Evolutionary conservation across 2,329 filamentous ascomycete genomes (phyloP).

Genomic region (Fusarium caatingaense): DNA sequence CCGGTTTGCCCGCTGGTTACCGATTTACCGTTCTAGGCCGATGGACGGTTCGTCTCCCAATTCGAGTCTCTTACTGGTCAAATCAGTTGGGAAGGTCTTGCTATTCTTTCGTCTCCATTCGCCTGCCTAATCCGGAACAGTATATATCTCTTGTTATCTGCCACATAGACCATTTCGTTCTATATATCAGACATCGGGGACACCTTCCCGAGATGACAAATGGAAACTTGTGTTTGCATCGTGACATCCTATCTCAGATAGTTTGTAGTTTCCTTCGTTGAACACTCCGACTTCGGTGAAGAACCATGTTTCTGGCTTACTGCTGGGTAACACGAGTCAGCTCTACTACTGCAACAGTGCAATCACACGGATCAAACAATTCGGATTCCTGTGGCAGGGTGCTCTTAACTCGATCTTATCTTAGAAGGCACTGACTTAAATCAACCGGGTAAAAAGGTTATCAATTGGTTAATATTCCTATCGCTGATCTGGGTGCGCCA

Average conservation of each 20-base stretch:
- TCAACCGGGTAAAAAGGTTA: constrained; percentile 28
- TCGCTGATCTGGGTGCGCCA: constrained; percentile 35
- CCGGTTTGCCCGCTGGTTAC: constrained; percentile 36
- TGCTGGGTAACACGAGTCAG: not conserved
- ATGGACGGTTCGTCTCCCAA: constrained; percentile 36
- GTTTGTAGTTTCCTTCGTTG: not conserved
- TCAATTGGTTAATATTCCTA: constrained; percentile 29
- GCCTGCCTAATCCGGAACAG: constrained; percentile 35
- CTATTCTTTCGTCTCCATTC: constrained; percentile 28
- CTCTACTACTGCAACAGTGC: not conserved
- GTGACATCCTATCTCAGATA: not conserved
- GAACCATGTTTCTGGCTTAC: not conserved
- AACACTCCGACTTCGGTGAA: constrained; percentile 23
- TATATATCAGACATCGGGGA: constrained; percentile 10
- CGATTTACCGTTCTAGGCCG: constrained; percentile 33
- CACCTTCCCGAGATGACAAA: constrained; percentile 7
- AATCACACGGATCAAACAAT: constrained; percentile 17
- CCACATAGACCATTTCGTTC: constrained; percentile 1
- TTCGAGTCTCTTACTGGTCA: constrained; percentile 29
- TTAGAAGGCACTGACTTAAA: not conserved
- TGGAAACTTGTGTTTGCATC: constrained; percentile 4
- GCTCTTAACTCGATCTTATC: not conserved
- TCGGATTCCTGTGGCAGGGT: not conserved
- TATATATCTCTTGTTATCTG: constrained; percentile 14
- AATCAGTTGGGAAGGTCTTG: constrained; percentile 4